Percentiles rank a stretch among this genome's conserved stretches.
Conservation (phyloP, 139 green algal species). For the Deuterostichococcus epilithicus region DNA sequence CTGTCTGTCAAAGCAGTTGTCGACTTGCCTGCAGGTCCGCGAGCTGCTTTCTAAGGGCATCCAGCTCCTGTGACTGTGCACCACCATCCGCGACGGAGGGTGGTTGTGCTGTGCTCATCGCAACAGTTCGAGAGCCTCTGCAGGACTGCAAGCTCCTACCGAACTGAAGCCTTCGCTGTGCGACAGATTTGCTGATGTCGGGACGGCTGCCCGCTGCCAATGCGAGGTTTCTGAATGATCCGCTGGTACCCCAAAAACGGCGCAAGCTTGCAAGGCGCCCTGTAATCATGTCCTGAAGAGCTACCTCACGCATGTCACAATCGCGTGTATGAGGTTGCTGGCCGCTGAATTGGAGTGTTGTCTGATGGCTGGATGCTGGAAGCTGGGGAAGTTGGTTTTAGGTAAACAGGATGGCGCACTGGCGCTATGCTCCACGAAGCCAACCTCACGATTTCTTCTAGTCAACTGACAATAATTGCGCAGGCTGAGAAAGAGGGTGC, state of each 20-base stretch:
- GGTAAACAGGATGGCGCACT: no score
- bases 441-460: no score
- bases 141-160: not conserved
- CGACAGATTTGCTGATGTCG: not conserved
- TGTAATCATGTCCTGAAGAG: not conserved
- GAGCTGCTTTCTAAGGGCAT: conserved; percentile 38
- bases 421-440: no score
- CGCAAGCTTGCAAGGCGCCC: not conserved
- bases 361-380: no score
- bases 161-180: not conserved
- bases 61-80: conserved; percentile 27
- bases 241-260: not conserved
- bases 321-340: no score
- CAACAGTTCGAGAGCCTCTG: not conserved
- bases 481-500: no score
- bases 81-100: not conserved
- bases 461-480: no score
- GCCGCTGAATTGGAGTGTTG: no score
- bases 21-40: conserved; percentile 47
- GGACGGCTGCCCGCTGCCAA: not conserved
- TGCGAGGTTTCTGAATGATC: not conserved
- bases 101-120: not conserved
- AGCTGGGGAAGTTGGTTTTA: no score
- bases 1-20: no score
- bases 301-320: no score